Evolutionary conservation across 352 stramenopile genomes (phyloP).

Genomic region (Pythium volutum): DNA sequence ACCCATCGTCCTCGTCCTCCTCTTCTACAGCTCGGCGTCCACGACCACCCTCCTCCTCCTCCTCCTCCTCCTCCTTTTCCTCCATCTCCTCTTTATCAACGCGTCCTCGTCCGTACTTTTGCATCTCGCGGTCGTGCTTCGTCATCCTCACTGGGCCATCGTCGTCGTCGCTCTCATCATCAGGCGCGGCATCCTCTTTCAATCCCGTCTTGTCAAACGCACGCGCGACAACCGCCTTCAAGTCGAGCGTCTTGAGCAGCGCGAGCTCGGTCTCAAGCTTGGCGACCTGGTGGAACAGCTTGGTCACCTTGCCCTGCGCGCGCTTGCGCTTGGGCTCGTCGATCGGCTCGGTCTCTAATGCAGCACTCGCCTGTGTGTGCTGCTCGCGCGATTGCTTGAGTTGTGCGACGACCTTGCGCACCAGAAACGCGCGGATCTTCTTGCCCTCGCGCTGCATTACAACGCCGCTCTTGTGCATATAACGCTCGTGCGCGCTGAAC

Average conservation of each 20-base stretch:
- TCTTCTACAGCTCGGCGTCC: too few relatives aligned
- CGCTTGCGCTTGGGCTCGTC: constrained; percentile 32
- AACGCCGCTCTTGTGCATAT: constrained; percentile 67
- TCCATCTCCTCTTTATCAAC: neutral
- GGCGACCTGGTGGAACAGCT: constrained; percentile 37
- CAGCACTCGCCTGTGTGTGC: constrained; percentile 7
- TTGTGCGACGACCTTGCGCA: constrained; percentile 66
- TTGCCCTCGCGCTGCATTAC: constrained; percentile 74
- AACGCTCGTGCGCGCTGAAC: constrained; percentile 61
- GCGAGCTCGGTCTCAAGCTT: constrained; percentile 55
- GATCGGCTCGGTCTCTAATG: neutral
- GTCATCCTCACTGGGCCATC: constrained; percentile 20
- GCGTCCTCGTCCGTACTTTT: constrained; percentile 22
- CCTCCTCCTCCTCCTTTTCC: neutral
- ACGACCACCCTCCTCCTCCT: too few relatives aligned
- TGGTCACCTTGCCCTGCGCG: constrained; percentile 32
- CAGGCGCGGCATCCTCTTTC: constrained; percentile 20
- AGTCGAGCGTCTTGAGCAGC: constrained; percentile 51
- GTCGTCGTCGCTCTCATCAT: constrained; percentile 24
- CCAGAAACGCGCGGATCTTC: constrained; percentile 63
- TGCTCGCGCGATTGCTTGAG: constrained; percentile 62
- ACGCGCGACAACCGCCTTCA: constrained; percentile 42
- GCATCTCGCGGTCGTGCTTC: constrained; percentile 19
- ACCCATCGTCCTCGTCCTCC: constrained; percentile 34
- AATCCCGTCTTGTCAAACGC: constrained; percentile 47